Base-by-base conservation (phyloP, 352 stramenopile genomes). In the Globisporangium spinosum region DNA sequence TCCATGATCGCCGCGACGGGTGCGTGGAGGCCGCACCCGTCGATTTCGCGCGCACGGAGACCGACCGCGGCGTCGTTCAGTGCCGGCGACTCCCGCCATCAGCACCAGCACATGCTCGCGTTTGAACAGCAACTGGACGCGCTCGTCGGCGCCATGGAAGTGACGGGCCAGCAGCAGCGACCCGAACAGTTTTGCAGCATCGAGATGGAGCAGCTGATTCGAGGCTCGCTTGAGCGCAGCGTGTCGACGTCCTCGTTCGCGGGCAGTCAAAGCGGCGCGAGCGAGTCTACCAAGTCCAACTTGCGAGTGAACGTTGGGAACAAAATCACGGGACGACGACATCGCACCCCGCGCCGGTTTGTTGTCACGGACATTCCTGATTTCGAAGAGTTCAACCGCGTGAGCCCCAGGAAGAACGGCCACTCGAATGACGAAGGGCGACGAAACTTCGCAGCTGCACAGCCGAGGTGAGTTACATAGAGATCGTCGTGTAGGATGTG, bases 361-460 rank as follows among this genome's bases (percentile, higher is more conserved):
- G 85, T 90, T 32, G 73, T 93, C 23, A 93, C 85, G 20, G 85
- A 93, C 63, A 70, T 93, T 29, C 78, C 80, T 15, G 78, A 87
- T 23, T 78, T 87, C 20, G 74, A 85, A n/a, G 69, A 70, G 17
- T 67, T 73, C 61, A 56, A 59, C 17, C 53, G 38, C 40, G 35
- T 15, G 20, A 65, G 23, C 15, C 3, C 38, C 15, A 49, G 12
- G 15, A 71, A 49, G n/a, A 20, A 69, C 12, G 61, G 40, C 27
- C 17, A 63, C 29, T 13, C 59, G 27, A 23, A n/a, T 3, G 58
- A 55, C 20, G 58, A 62, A 9, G 20, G 34, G 17, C 27, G 8
- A 15, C 23, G 35, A n/a, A 59, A 9, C 12, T n/a, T 43, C 23
- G 22, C 51, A 47, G 53, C 54, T 12, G 32, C 47, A 54, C 61